Base-by-base conservation (phyloP, 176 grass and related monocot genomes). In the Elaeis guineensis region DNA sequence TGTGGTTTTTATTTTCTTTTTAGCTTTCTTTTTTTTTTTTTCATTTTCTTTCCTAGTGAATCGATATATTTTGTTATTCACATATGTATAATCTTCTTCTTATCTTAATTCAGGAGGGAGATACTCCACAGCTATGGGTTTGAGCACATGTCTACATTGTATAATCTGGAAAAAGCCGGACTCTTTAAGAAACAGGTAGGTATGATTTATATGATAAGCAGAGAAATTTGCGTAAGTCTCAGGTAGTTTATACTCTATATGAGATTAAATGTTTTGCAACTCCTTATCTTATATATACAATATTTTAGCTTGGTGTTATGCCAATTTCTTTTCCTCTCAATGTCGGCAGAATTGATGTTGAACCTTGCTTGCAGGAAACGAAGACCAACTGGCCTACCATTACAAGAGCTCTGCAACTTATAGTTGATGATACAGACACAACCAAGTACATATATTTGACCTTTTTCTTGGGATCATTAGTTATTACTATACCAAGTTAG, bases 51-150 rank as follows among this genome's bases (percentile, higher is more conserved):
- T 14, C 2, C 12, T 44, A 2, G 11, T 2, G 11, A 14, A 44
- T 44, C 2, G 2, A 2, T 44, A 44, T 44, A 44, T 44, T 44
- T 44, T 44, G 35, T 44, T 44, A 14, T 44, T 12, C 11, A 12
- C 2, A 44, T 3, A 44, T 69, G 25, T 52, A 66, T 6, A 65
- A 9, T 65, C 17, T 7, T 49, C 26, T 73, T 39, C 52, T 14
- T 71, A 51, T 57, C 55, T 67, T 54, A 24, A 26, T 19, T 26
- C 76, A 97, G 92, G 78, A 71, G 84, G 25, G 92, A 97, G 79
- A 91, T 97, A 73, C 84, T 97, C 21, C 92, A 97, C 52, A 91
- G 87, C 65, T 97, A 97, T 80, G 92, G 92, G 59, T 97, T 89
- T 80, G 92, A 91, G 67, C 81, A 97, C 70, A 82, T 97, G 84